Evolutionary conservation across 2,329 filamentous ascomycete species (phyloP).

Genomic region (Rugonectria rugulosa): DNA sequence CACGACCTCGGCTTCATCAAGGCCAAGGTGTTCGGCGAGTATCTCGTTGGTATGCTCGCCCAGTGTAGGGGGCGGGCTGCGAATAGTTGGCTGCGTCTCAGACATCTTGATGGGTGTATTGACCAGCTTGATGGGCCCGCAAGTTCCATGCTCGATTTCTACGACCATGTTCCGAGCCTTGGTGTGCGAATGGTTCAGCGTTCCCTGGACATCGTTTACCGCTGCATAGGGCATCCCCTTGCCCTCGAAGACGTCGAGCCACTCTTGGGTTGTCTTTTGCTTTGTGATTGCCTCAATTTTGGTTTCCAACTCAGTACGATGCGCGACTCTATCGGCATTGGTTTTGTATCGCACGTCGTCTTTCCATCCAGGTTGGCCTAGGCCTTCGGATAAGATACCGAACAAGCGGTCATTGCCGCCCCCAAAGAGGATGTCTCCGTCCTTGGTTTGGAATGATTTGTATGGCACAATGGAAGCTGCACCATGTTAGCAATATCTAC

Average conservation of each 20-base stretch:
- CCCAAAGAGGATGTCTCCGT: conserved; percentile 74
- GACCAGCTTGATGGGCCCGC: conserved; percentile 87
- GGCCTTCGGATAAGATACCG: conserved; percentile 66
- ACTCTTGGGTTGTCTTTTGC: conserved; percentile 84
- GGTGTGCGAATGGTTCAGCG: conserved; percentile 86
- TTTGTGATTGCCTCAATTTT: conserved; percentile 79
- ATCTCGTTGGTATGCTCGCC: conserved; percentile 89
- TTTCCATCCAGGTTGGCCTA: conserved; percentile 67
- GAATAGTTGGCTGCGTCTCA: conserved; percentile 76
- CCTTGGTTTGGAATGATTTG: conserved; percentile 78
- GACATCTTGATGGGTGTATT: conserved; percentile 97
- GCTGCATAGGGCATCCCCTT: conserved; percentile 91
- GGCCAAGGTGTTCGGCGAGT: conserved; percentile 67
- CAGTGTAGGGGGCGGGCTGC: conserved; percentile 81
- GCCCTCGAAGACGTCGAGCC: conserved; percentile 88
- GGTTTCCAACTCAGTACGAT: conserved; percentile 79
- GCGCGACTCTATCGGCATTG: conserved; percentile 69
- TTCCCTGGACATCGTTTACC: conserved; percentile 89
- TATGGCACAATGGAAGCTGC: conserved; percentile 96
- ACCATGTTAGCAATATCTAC: background rate
- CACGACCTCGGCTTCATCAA: conserved; percentile 67
- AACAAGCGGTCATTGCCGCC: conserved; percentile 78
- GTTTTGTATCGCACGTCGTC: conserved; percentile 65
- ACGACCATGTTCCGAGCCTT: conserved; percentile 87
- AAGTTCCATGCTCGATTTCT: conserved; percentile 82